A percentile compares a stretch with the other conserved stretches of the same genome.
Evolutionary conservation across 2,329 filamentous ascomycete species (phyloP).

Genomic region (Monosporascus sp.): DNA sequence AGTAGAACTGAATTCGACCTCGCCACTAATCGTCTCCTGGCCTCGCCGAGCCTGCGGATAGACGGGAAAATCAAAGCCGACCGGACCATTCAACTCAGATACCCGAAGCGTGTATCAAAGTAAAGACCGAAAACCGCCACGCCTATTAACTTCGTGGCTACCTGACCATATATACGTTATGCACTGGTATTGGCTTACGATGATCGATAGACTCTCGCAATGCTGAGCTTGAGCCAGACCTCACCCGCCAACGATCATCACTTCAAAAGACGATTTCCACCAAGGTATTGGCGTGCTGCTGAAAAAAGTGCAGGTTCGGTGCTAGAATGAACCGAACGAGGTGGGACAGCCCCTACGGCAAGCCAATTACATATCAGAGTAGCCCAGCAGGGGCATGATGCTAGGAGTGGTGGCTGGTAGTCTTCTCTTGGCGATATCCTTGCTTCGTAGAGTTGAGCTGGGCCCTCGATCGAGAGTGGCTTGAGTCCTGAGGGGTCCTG

Average conservation of each 20-base stretch:
- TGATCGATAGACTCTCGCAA: neutral
- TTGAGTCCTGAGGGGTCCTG: neutral
- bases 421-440: neutral
- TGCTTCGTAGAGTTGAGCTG: neutral
- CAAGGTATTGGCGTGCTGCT: constrained; percentile 6
- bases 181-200: neutral
- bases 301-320: constrained; percentile 10
- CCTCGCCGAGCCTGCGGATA: neutral
- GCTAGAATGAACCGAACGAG: constrained; percentile 21
- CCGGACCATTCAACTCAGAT: neutral
- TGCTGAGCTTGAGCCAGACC: neutral
- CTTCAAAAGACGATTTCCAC: neutral
- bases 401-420: neutral
- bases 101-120: neutral
- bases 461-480: neutral
- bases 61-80: neutral
- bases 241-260: neutral
- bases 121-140: no score
- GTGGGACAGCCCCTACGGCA: neutral
- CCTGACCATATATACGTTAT: neutral
- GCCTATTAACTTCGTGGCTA: no score
- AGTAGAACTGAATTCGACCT: neutral
- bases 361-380: neutral
- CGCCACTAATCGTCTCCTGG: neutral
- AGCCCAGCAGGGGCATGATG: neutral